A percentile compares a stretch with the other conserved stretches of the same genome.
phyloP scores from a whole-genome alignment of 1,284 basidiomycete species.

The Neolentinus lepideus region DNA sequence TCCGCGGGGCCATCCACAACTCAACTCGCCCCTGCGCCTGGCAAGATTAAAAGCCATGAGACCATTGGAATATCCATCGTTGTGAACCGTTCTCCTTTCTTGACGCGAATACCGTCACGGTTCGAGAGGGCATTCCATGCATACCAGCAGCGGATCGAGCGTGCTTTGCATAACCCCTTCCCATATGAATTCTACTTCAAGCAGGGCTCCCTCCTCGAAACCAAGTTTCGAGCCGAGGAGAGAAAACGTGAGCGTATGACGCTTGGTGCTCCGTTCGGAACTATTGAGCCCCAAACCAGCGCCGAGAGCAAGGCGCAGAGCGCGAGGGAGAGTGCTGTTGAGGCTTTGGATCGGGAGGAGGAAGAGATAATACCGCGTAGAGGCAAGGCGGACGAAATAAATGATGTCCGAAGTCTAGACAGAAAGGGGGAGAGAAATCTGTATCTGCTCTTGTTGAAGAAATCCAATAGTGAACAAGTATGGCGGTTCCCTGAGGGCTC shows the following conservation, averaged over 20 bases:
- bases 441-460: slow-evolving; percentile 69
- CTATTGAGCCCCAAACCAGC: slow-evolving; percentile 19
- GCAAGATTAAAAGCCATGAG: not conserved
- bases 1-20: not conserved
- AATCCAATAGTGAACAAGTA: slow-evolving; percentile 40
- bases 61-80: slow-evolving; percentile 51
- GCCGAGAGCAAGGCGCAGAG: slow-evolving; percentile 37
- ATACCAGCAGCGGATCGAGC: slow-evolving; percentile 80
- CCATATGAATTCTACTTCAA: slow-evolving; percentile 94
- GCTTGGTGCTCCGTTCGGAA: slow-evolving; percentile 58
- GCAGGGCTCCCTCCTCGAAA: slow-evolving; percentile 82
- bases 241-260: slow-evolving; percentile 59
- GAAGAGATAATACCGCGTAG: slow-evolving; percentile 51
- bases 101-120: slow-evolving; percentile 69
- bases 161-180: slow-evolving; percentile 85
- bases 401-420: slow-evolving; percentile 73
- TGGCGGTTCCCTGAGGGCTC: slow-evolving; percentile 82
- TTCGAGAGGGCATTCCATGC: slow-evolving; percentile 85
- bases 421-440: slow-evolving; percentile 80
- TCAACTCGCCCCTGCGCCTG: not conserved
- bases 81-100: slow-evolving; percentile 78
- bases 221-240: slow-evolving; percentile 73
- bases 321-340: slow-evolving; percentile 52
- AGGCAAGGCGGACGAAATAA: slow-evolving; percentile 54
- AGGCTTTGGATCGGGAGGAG: slow-evolving; percentile 42